Percentiles rank a stretch among this genome's conserved stretches.
These are phyloP conservation scores for Cladosporium sp. DNA, from an alignment of 2,329 filamentous ascomycete genomes.

Conservation along the genomic window DNA sequence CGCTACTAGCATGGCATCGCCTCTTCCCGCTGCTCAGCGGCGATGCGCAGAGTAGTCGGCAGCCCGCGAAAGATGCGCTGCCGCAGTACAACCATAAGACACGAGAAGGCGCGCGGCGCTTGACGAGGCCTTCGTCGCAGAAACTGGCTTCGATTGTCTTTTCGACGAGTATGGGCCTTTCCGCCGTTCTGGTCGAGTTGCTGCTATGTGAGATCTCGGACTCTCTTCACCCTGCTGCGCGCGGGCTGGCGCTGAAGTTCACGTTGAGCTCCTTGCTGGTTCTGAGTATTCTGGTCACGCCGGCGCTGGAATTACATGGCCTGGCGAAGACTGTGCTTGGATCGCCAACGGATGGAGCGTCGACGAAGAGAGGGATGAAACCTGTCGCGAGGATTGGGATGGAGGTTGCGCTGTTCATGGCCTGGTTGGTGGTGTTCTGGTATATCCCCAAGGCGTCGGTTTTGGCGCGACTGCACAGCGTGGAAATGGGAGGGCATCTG, in stretches of 20 bases:
- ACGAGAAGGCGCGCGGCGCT: constrained; percentile 17
- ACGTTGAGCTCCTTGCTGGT: constrained; percentile 69
- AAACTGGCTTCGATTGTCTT: constrained; percentile 56
- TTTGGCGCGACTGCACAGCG: constrained; percentile 38
- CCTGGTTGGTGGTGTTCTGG: constrained; percentile 75
- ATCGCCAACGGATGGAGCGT: constrained; percentile 60
- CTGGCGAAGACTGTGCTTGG: constrained; percentile 48
- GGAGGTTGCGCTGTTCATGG: constrained; percentile 57
- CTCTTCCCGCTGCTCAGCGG: constrained; percentile 70
- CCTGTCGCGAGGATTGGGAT: constrained; percentile 48
- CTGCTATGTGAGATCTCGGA: constrained; percentile 82
- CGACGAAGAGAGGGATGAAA: constrained; percentile 50
- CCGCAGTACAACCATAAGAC: constrained; percentile 32
- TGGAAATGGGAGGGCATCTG: constrained; percentile 23
- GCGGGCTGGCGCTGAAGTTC: constrained; percentile 62
- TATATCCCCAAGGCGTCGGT: constrained; percentile 39
- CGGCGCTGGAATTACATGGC: constrained; percentile 69
- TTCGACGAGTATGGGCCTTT: constrained; percentile 70
- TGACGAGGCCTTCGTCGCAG: constrained; percentile 27
- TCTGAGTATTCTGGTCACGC: constrained; percentile 69
- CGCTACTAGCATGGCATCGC: constrained; percentile 59
- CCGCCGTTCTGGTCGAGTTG: constrained; percentile 72
- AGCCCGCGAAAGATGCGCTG: constrained; percentile 53
- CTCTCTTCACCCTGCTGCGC: constrained; percentile 62
- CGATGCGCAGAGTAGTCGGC: constrained; percentile 37